Conservation (phyloP, 2,329 filamentous ascomycete species). For the Trichoderma sp. region DNA sequence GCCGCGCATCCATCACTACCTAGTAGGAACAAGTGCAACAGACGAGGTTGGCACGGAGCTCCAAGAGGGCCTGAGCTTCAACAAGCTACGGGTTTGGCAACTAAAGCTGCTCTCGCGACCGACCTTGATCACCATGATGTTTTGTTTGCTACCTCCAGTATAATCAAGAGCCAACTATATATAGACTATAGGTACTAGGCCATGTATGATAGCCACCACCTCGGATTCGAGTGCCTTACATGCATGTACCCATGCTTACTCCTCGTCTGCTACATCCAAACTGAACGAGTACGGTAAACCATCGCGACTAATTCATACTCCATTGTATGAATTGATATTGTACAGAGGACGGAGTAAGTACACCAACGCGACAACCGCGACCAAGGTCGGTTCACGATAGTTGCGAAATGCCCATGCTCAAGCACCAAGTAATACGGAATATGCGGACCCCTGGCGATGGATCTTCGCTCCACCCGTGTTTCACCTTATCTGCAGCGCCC, state of each 20-base stretch:
- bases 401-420: not conserved
- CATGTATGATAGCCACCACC: not conserved
- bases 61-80: not conserved
- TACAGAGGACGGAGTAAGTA: not conserved
- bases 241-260: not conserved
- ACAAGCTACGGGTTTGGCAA: not conserved
- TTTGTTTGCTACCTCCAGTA: not conserved
- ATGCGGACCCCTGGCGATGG: slow-evolving; percentile 9
- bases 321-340: not conserved
- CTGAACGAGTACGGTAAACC: not conserved
- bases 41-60: slow-evolving; percentile 12
- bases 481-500: slow-evolving; percentile 16
- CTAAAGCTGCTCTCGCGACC: not conserved
- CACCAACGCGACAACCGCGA: not conserved
- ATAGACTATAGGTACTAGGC: no score
- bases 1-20: not conserved
- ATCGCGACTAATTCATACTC: not conserved
- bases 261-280: not conserved
- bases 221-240: not conserved
- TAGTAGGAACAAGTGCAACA: not conserved
- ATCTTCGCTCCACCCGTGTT: slow-evolving; percentile 19
- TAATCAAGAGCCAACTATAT: not conserved
- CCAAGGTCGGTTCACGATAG: not conserved
- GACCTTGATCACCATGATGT: not conserved
- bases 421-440: not conserved